Evolutionary conservation across 805 yeast species (phyloP).

Genomic region (Novakomyces olei): DNA sequence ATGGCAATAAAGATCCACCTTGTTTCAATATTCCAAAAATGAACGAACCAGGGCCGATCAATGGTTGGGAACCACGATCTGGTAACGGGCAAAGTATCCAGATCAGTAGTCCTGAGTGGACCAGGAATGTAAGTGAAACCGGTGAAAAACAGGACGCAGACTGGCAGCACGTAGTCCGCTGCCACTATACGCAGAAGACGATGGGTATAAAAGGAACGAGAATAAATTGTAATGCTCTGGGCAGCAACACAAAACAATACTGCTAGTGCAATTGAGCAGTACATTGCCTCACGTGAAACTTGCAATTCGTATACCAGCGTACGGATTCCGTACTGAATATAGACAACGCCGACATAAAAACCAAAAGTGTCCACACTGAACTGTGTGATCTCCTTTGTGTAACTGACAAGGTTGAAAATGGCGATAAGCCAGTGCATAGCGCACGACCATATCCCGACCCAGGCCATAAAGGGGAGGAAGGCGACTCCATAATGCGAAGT

Average conservation of each 20-base stretch:
- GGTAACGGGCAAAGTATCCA: no score
- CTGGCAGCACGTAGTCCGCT: no score
- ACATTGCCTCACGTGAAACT: no score
- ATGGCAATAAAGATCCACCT: constrained; percentile 69
- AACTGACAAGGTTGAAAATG: constrained; percentile 40
- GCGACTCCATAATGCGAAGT: constrained; percentile 23
- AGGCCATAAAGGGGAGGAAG: constrained; percentile 82
- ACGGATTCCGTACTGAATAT: constrained; percentile 30
- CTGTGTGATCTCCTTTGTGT: constrained; percentile 47
- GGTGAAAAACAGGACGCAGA: no score
- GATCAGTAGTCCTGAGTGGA: no score
- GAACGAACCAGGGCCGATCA: constrained; percentile 49
- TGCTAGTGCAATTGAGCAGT: no score
- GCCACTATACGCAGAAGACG: no score
- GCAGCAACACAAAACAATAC: not conserved
- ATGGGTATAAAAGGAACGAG: no score
- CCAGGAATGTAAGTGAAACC: no score
- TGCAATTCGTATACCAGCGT: not conserved
- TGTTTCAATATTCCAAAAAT: constrained; percentile 53
- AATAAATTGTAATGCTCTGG: constrained; percentile 22
- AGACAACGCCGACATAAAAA: constrained; percentile 65
- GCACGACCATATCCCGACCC: constrained; percentile 87
- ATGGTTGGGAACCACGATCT: no score
- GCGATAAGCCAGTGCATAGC: constrained; percentile 57
- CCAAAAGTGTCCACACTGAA: constrained; percentile 66